Evolutionary conservation across 2,329 filamentous ascomycete genomes (phyloP).

Genomic region (Sphaerostilbella broomeana): DNA sequence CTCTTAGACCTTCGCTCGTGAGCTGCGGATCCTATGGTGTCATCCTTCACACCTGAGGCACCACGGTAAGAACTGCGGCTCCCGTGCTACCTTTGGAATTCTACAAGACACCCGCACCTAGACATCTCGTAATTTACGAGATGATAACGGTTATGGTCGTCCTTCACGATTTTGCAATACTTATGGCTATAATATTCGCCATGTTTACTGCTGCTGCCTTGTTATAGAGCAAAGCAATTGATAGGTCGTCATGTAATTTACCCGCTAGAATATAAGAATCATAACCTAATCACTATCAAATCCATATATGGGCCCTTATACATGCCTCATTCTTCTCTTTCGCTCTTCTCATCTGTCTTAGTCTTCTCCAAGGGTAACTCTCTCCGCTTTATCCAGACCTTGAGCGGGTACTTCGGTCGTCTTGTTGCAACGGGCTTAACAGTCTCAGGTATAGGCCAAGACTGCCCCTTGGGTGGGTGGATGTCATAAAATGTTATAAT

Average conservation of each 20-base stretch:
- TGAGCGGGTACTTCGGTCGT: constrained; percentile 22
- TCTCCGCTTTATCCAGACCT: constrained; percentile 29
- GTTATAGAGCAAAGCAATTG: too few species aligned
- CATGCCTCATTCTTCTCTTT: neutral
- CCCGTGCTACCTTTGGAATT: too few species aligned
- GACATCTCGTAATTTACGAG: too few species aligned
- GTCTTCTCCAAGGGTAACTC: neutral
- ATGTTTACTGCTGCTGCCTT: too few species aligned
- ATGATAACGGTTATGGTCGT: too few species aligned
- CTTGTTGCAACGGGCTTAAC: constrained; percentile 23
- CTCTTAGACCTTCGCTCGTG: constrained; percentile 7
- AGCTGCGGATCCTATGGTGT: constrained; percentile 13
- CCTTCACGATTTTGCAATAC: too few species aligned
- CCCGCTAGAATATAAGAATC: too few species aligned
- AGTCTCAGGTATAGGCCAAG: constrained; percentile 22
- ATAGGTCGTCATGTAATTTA: too few species aligned
- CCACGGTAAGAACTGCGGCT: too few species aligned
- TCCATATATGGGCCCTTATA: too few species aligned
- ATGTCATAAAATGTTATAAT: constrained; percentile 34
- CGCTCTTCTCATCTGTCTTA: neutral
- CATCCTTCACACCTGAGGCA: constrained; percentile 14
- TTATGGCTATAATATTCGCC: too few species aligned
- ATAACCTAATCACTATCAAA: neutral
- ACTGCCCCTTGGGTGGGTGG: constrained; percentile 21
- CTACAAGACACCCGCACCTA: too few species aligned